Evolutionary conservation across 176 grass and related monocot species (phyloP).

Genomic region (Oryza meyeriana): DNA sequence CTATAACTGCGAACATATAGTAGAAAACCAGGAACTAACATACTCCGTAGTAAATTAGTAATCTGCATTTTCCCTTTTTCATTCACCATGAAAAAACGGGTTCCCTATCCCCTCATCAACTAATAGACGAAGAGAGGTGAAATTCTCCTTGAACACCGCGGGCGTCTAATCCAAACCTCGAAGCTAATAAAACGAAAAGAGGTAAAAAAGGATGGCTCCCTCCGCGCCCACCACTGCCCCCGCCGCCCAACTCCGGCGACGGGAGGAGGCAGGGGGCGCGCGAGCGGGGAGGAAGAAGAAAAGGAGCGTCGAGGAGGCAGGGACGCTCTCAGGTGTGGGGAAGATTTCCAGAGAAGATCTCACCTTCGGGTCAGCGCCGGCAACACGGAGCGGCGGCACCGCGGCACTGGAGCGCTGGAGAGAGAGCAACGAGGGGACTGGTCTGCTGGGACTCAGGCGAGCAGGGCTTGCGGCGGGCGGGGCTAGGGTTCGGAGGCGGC

Average conservation of each 20-base stretch:
- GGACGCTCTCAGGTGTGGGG: background rate
- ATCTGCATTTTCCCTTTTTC: background rate
- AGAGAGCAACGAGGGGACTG: background rate
- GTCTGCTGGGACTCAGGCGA: conserved; percentile 12
- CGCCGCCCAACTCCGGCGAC: background rate
- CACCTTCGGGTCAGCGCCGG: conserved; percentile 43
- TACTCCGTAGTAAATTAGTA: no score
- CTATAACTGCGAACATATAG: background rate
- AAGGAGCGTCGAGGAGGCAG: no score
- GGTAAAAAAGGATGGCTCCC: background rate
- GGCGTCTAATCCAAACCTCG: background rate
- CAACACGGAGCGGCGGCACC: conserved; percentile 43
- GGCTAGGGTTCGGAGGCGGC: background rate
- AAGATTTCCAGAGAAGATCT: background rate
- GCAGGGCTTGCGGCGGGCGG: background rate
- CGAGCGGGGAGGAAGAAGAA: no score
- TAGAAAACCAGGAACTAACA: background rate
- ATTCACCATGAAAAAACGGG: background rate
- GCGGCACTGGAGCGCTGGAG: conserved; percentile 33
- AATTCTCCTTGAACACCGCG: background rate
- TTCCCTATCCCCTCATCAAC: background rate
- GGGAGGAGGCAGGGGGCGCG: background rate
- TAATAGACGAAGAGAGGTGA: background rate
- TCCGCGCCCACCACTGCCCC: no score
- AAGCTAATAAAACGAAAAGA: background rate